phyloP scores from a whole-genome alignment of 2,329 filamentous ascomycete species.

The Diplodia sapinea region DNA sequence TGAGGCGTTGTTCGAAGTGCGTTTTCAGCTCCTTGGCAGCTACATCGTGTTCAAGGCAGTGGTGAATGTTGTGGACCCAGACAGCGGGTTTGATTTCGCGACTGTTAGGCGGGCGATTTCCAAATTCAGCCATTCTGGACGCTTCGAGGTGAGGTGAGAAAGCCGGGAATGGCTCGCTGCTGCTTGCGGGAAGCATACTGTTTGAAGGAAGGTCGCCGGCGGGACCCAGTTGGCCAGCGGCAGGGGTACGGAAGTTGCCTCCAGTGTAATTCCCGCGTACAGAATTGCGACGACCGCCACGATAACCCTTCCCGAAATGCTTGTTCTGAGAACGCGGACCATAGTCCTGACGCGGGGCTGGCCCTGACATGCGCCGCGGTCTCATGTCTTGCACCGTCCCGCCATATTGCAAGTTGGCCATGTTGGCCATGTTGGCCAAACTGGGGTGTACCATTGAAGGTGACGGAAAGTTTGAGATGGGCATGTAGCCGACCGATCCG shows the following conservation, averaged over 20 bases:
- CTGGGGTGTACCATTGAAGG: not conserved
- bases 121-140: not conserved
- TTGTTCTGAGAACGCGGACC: not conserved
- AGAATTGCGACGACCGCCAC: slow-evolving; percentile 19
- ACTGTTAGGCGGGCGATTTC: not conserved
- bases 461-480: not conserved
- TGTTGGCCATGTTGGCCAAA: slow-evolving; percentile 9
- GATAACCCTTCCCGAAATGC: not conserved
- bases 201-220: not conserved
- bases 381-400: not conserved
- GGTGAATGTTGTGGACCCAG: slow-evolving; percentile 14
- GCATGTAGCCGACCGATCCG: not conserved
- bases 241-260: not conserved
- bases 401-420: slow-evolving; percentile 16
- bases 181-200: not conserved
- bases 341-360: slow-evolving; percentile 9
- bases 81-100: not conserved
- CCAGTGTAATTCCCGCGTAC: slow-evolving; percentile 8
- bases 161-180: slow-evolving; percentile 21
- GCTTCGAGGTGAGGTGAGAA: not conserved
- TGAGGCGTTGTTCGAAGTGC: not conserved
- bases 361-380: slow-evolving; percentile 2
- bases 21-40: not conserved
- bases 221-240: not conserved
- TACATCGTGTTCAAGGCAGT: not conserved